Conservation (phyloP, 2,329 filamentous ascomycete species). For the Alternaria dauci region DNA sequence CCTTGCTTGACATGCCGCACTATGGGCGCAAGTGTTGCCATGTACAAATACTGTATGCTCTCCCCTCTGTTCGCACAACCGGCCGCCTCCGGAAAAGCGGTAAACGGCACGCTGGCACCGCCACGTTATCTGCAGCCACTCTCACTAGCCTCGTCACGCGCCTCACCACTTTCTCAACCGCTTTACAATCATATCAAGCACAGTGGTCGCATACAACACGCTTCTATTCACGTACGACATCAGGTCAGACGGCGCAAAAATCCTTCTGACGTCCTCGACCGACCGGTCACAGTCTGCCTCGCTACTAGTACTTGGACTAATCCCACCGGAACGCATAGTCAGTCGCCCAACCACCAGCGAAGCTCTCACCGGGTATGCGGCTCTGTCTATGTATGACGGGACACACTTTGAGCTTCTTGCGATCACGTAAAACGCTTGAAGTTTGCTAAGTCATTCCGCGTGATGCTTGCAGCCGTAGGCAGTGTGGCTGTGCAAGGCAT, state of each 20-base stretch:
- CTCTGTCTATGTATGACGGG: background rate
- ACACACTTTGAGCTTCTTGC: background rate
- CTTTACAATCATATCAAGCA: background rate
- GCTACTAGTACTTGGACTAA: background rate
- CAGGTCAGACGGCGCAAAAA: background rate
- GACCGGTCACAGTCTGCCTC: background rate
- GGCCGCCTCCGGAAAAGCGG: conserved; percentile 18
- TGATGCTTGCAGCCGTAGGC: background rate
- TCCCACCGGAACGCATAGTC: background rate
- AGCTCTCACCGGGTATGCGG: conserved; percentile 1
- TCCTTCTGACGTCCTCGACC: background rate
- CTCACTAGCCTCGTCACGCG: background rate
- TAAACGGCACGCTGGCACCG: conserved; percentile 11
- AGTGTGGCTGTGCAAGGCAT: conserved; percentile 5
- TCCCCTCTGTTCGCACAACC: background rate
- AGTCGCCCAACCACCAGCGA: background rate
- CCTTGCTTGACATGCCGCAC: background rate
- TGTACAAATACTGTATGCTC: background rate
- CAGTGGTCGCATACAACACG: background rate
- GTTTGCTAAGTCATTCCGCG: background rate
- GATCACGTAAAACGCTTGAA: background rate
- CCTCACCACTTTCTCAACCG: background rate
- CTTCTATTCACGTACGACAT: background rate
- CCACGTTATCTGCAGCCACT: conserved; percentile 6
- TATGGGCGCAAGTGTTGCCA: background rate